Base-by-base conservation (phyloP, 2,329 filamentous ascomycete genomes). In the Xylaria arbuscula region DNA sequence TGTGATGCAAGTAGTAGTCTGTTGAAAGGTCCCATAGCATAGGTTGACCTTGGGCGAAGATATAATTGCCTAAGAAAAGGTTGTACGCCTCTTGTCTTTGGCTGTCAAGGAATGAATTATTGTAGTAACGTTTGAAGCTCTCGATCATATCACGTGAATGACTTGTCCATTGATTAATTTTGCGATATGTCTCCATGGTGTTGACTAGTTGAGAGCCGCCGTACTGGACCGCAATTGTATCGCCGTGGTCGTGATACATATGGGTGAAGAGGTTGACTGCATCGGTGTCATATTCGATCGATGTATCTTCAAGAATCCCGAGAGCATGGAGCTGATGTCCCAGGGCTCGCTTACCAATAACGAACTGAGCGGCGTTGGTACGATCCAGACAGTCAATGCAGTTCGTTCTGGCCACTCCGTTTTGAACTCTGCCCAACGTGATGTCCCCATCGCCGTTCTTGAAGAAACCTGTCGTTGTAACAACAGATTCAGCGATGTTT, bases 101-200 rank as follows among this genome's bases (percentile, higher is more conserved):
- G n/a, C 92, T 94, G 79, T 99, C 96, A 9, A 99, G 87, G 78
- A 99, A 99, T 0, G 95, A 97, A 77, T 99, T 99, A 82, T 98
- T 97, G 80, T 99, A 99, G 80, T 98, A 99, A 34, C 96, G 89
- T 80, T 98, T 99, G 84, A 99, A 98, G 79, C 93, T 97, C 81
- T 99, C 96, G 24, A 99, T 94, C 95, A 99, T 98, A 79, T 99
- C 96, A 73, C 96, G 88, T 2, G 95, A 98, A 79, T 97, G 94
- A 75, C 93, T 97, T 28, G 94, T 97, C 96, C 96, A 99, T 79
- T 98, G 95, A 73, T 98, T 98, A 79, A 98, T 97, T 81, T 98
- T 98, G 66, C 96, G 92, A 79, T 99, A 99, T 4, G 96, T 99
- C 72, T 97, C 94, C 94, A 99, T 98, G 0, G 96, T 99, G 78